A percentile compares a stretch with the other conserved stretches of the same genome.
Conservation (phyloP, 2,329 filamentous ascomycete species). For the Rachicladosporium sp. region DNA sequence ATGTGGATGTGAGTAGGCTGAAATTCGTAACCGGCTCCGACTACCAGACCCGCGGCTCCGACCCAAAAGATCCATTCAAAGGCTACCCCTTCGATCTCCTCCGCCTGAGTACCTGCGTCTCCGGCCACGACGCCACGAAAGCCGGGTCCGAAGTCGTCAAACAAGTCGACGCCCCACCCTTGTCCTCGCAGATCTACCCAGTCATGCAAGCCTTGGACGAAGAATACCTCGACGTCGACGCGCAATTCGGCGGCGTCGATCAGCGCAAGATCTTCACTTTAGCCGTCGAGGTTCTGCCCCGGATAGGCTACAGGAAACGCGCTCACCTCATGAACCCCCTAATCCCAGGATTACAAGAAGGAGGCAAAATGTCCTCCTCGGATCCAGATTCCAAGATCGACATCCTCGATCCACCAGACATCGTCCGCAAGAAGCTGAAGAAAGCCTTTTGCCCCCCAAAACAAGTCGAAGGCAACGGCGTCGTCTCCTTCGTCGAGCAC, state of each 20-base stretch:
- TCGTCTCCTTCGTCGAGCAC: conserved; percentile 75
- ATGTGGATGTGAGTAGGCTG: conserved; percentile 66
- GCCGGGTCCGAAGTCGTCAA: conserved; percentile 92
- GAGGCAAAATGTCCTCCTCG: conserved; percentile 67
- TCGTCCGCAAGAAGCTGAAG: conserved; percentile 68
- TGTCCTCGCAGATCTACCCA: conserved; percentile 69
- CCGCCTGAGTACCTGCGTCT: conserved; percentile 56
- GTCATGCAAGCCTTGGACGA: conserved; percentile 87
- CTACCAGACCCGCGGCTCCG: conserved; percentile 40
- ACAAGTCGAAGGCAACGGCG: conserved; percentile 70
- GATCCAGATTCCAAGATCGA: conserved; percentile 80
- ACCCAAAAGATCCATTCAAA: conserved; percentile 40
- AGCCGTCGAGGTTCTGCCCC: conserved; percentile 73
- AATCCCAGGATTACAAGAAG: conserved; percentile 65
- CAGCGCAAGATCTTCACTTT: conserved; percentile 83
- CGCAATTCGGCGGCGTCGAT: conserved; percentile 73
- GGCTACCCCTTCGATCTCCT: conserved; percentile 83
- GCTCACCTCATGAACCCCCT: conserved; percentile 74
- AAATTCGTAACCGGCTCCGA: conserved; percentile 69
- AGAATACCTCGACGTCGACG: conserved; percentile 75
- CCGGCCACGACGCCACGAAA: conserved; percentile 73
- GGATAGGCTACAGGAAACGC: conserved; percentile 69
- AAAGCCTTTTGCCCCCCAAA: conserved; percentile 72
- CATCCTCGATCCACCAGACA: conserved; percentile 66
- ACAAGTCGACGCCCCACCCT: conserved; percentile 64